Evolutionary conservation across 345 rosid species (phyloP).

Genomic region (Jatropha curcas): DNA sequence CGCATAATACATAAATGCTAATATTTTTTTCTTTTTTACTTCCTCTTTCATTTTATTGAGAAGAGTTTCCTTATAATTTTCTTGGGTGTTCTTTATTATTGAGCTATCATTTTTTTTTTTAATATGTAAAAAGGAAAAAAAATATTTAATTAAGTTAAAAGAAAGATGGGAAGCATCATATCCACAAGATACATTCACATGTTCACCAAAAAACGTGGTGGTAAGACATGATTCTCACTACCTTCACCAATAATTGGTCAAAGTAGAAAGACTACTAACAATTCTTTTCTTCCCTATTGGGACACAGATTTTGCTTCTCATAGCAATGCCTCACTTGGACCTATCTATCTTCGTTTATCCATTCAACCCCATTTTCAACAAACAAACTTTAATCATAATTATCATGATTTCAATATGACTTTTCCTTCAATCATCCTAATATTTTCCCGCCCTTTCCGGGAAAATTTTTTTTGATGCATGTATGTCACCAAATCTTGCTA

Average conservation of each 20-base stretch:
- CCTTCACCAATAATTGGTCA: slow-evolving; percentile 36
- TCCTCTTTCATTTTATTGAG: background rate
- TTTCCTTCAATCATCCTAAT: too few relatives aligned
- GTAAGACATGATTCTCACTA: slow-evolving; percentile 11
- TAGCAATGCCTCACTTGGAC: background rate
- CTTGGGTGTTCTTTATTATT: too few relatives aligned
- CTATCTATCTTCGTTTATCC: background rate
- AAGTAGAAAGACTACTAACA: background rate
- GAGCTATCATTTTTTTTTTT: too few relatives aligned
- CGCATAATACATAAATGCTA: too few relatives aligned
- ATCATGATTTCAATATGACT: background rate
- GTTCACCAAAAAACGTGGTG: slow-evolving; percentile 19
- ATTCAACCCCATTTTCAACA: background rate
- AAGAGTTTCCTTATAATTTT: too few relatives aligned
- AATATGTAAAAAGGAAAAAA: background rate
- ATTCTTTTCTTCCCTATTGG: too few relatives aligned
- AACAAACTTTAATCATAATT: background rate
- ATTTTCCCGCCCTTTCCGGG: too few relatives aligned
- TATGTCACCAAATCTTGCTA: too few relatives aligned
- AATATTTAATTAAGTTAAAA: background rate
- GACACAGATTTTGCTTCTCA: background rate
- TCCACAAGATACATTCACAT: slow-evolving; percentile 14
- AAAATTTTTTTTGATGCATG: too few relatives aligned
- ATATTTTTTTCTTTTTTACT: background rate
- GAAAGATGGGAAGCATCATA: slow-evolving; percentile 9